A percentile compares a stretch with the other conserved stretches of the same genome.
Evolutionary conservation across 306 rosid species (phyloP).

Genomic region (peach (Prunus persica)): Prunus_persica_NCBIv2 NC_034010.1:7689001-7689500

Average conservation of each 20-base stretch:
- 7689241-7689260: background rate
- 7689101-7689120: background rate
- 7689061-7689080: background rate
- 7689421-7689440: background rate
- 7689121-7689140: background rate
- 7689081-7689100: background rate
- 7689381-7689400: background rate
- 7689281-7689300: background rate
- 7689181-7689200: background rate
- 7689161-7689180: background rate
- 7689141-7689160: background rate
- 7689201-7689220: background rate
- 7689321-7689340: background rate
- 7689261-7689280: background rate
- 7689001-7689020: background rate
- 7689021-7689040: background rate
- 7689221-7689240: background rate
- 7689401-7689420: background rate
- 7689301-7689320: background rate
- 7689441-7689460: background rate
- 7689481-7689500: background rate
- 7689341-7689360: background rate
- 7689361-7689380: background rate
- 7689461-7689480: background rate
- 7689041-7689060: background rate